Evolutionary conservation across 169 alveolate species (phyloP), one percentile per base, ranked within the genome.

Genomic region (Hepatocystis sp.): DNA sequence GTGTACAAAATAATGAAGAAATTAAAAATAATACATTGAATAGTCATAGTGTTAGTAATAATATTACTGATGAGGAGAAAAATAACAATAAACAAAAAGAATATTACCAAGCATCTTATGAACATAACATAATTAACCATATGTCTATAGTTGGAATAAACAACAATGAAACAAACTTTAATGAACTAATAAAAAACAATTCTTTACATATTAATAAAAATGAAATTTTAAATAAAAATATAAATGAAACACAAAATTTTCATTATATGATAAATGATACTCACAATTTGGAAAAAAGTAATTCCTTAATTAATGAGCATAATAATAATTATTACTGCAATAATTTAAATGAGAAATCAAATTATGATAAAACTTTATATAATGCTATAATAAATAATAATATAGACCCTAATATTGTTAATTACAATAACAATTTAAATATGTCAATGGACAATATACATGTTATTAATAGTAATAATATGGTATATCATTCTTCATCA

Each of bases 261-360:
- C 28, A 64, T 23, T 42, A n/a, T n/a, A n/a, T n/a, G n/a, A n/a
- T 40, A 34, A 61, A 61, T 23, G 32, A 21, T 11, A 39, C 8
- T 3, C 8, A 19, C 25, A 63, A 47, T 49, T n/a, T 11, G 27
- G 30, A 58, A 30, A 63, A 58, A 36, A 51, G 27, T 30, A 23
- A 27, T 36, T 51, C 46, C n/a, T 10, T 15, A 44, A 21, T 25
- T 25, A 44, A 34, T 13, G 68, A 23, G 17, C 28, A 32, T 15
- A 30, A 25, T 28, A 27, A 32, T 71, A 19, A 63, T 58, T 58
- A 71, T 40, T 58, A n/a, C n/a, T n/a, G 25, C 40, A 56, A 25
- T 21, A 21, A 13, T 44, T 47, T 17, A 11, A 21, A 11, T 7
- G 23, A 47, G 23, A 55, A 27, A 21, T n/a, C 11, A 25, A 39